Conservation (phyloP, 768 basidiomycete species). For the Tephrocybe rancida region DNA sequence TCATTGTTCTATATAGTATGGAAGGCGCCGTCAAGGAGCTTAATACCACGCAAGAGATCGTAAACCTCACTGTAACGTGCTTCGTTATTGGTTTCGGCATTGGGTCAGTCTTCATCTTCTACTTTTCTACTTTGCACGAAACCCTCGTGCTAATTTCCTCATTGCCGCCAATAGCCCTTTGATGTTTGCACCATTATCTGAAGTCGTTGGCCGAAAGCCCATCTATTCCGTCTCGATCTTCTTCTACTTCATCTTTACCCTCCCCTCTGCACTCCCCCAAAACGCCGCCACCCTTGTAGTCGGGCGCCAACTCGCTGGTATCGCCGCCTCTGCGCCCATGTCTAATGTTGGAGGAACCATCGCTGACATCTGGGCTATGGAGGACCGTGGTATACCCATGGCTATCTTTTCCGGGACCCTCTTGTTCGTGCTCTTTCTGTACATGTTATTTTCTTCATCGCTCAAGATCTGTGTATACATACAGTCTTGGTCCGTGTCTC, state of each 20-base stretch:
- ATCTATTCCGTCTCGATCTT: conserved; percentile 39
- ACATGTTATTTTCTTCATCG: too few species aligned
- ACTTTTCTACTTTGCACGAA: neutral
- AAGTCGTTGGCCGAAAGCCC: conserved; percentile 38
- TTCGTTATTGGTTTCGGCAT: conserved; percentile 46
- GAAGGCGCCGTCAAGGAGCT: conserved; percentile 32
- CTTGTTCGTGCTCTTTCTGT: conserved; percentile 32
- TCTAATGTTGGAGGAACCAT: conserved; percentile 48
- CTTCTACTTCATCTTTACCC: conserved; percentile 47
- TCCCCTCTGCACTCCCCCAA: conserved; percentile 40
- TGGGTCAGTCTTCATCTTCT: conserved; percentile 29
- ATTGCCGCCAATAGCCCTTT: conserved; percentile 32
- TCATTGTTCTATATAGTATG: conserved; percentile 25
- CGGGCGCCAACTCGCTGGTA: conserved; percentile 37
- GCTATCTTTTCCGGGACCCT: conserved; percentile 49
- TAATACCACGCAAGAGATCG: conserved; percentile 35
- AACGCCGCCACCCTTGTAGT: conserved; percentile 30
- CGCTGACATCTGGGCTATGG: conserved; percentile 42
- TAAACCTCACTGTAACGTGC: conserved; percentile 43
- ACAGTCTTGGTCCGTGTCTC: conserved; percentile 44
- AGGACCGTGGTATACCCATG: conserved; percentile 48
- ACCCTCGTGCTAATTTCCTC: too few species aligned
- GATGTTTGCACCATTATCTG: conserved; percentile 40
- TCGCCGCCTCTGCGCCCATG: conserved; percentile 17
- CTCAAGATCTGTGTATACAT: neutral